Conservation (phyloP, 768 basidiomycete genomes). For the Artomyces pyxidatus region DNA sequence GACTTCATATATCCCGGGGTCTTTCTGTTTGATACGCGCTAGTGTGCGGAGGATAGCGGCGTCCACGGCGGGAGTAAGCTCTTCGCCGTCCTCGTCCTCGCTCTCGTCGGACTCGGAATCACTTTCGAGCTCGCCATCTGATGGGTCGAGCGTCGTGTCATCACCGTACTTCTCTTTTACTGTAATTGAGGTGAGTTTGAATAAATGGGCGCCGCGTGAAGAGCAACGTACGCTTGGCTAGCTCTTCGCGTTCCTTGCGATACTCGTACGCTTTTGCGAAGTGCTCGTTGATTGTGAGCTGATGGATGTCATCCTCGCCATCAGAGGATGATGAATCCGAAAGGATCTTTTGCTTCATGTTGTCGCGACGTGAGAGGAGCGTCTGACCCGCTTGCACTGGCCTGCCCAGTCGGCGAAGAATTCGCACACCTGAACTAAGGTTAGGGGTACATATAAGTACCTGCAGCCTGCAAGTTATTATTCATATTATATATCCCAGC, state of each 20-base stretch:
- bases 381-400: too few relatives aligned
- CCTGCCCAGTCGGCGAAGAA: too few relatives aligned
- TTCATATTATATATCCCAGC: too few relatives aligned
- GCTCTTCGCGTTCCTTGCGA: slow-evolving; percentile 80
- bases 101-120: slow-evolving; percentile 74
- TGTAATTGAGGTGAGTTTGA: too few relatives aligned
- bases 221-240: slow-evolving; percentile 64
- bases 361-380: background rate
- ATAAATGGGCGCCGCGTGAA: too few relatives aligned
- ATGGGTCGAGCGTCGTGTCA: slow-evolving; percentile 48
- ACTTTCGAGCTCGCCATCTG: slow-evolving; percentile 28
- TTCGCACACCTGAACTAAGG: too few relatives aligned
- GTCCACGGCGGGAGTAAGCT: slow-evolving; percentile 88
- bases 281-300: slow-evolving; percentile 63
- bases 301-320: slow-evolving; percentile 34
- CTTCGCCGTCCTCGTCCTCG: slow-evolving; percentile 92
- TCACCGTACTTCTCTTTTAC: slow-evolving; percentile 88
- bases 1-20: slow-evolving; percentile 77
- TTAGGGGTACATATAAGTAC: too few relatives aligned
- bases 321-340: slow-evolving; percentile 6
- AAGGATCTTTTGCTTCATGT: slow-evolving; percentile 11
- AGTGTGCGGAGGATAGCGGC: slow-evolving; percentile 91
- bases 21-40: slow-evolving; percentile 71
- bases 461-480: too few relatives aligned
- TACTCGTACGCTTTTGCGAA: slow-evolving; percentile 79